Base-by-base conservation (phyloP, 495 filamentous ascomycete genomes). In the Neurospora cerealis region DNA sequence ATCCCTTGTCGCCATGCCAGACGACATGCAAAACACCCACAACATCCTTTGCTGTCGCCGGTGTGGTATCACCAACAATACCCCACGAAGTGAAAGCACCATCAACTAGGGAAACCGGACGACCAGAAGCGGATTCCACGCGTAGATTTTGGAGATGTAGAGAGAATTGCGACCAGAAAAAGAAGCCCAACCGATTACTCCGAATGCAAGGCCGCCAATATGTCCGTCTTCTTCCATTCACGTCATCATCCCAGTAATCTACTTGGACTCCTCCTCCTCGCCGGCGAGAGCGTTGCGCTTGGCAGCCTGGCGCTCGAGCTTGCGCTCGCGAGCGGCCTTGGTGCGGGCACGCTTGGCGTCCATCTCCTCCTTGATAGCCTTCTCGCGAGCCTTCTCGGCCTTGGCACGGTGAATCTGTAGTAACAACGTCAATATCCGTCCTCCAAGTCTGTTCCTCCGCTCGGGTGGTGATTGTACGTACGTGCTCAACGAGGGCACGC, bases 321-420 rank as follows among this genome's bases (percentile, higher is more conserved):
- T 95, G 86, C 96, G 90, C 91, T 98, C 96, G 87, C 96, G 93
- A 75, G 95, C 95, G 79, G 96, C 96, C 94, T 97, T 98, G 91
- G 93, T 98, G 93, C 97, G 97, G 85, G 93, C 91, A 88, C 96
- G 93, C 90, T 96, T 98, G 87, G 92, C 93, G 86, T 99, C 95
- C 96, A 98, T 98, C 90, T 98, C 94, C 82, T 98, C 94, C 93
- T 97, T 96, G 83, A 98, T 88, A 78, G 89, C 82, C 84, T 91
- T 90, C 91, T 98, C 96, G 86, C 96, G 96, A 74, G 89, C 88
- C 87, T 95, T 94, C 92, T 99, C 96, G 80, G 96, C 96, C 91
- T 99, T 99, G 87, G 96, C 96, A 85, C 93, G 96, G 90, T 99
- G 96, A 87, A 99, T 97, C 96, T 99, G 78, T 76, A 78, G 39